Base-by-base conservation (phyloP, 139 green algal genomes). In the Pleodorina starrii region DNA sequence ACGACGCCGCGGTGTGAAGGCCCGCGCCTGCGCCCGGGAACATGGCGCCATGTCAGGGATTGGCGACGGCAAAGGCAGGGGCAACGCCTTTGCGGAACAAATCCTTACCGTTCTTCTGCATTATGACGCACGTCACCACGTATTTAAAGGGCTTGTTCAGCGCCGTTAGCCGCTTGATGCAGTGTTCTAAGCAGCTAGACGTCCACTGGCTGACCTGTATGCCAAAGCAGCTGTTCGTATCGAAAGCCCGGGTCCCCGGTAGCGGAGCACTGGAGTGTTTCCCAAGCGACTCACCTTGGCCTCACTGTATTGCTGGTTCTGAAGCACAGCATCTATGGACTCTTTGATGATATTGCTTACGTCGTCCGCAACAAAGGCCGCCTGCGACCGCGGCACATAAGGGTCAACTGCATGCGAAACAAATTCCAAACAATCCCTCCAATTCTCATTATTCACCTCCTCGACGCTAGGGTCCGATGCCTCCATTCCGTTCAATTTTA, bases 331-430 rank as follows among this genome's bases (percentile, higher is more conserved):
- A 43, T 97, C 95, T 14, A 98, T 93, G 2, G 92, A 95, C 44
- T 97, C 95, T 76, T 98, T 98, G 91, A 98, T 97, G 27, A 97
- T 97, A 80, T 94, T 97, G 89, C 90, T 96, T 1, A 98, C 94
- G 42, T 98, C 96, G n/a, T 98, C 96, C 0, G 94, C 94, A 14
- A 96, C 93, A 51, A 98, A 98, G 0, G 93, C 94, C 51, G 93
- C 93, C 95, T 97, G 94, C 73, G 88, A 84, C 32, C n/a, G 48
- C 35, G 76, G 48, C 48, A 48, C 48, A 12, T 32, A 32, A n/a
- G n/a, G 74, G 74, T 82, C 74, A 82, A 82, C 23, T 44, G 29
- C 74, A 82, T 82, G 74, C 38, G 27, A 54, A 36, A 36, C 74
- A 80, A n/a, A n/a, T 40, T 6, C 40, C 32, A 10, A 82, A 44